phyloP scores from a whole-genome alignment of 148 eudicot genomes.

The Gaultheria prostrata region DNA sequence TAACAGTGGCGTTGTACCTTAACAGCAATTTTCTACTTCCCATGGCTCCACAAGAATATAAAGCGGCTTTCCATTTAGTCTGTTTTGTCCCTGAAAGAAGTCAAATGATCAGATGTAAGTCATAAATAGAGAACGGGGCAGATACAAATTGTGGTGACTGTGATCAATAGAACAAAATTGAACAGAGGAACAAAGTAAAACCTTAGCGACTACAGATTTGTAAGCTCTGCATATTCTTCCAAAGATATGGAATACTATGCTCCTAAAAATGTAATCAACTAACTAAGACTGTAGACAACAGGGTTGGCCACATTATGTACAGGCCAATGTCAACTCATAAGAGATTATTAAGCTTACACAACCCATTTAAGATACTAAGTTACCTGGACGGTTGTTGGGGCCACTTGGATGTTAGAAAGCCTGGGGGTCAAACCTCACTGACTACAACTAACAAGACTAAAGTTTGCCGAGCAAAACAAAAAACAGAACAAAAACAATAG shows the following conservation, averaged over 20 bases:
- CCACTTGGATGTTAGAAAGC: too few species aligned
- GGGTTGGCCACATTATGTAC: not conserved
- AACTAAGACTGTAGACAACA: not conserved
- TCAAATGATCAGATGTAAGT: not conserved
- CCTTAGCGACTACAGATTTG: not conserved
- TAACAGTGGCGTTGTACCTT: conserved; percentile 8
- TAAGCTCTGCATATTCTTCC: not conserved
- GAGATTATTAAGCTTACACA: not conserved
- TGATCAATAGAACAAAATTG: not conserved
- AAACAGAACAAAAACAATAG: not conserved
- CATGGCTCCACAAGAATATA: conserved; percentile 77
- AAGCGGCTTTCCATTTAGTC: conserved; percentile 55
- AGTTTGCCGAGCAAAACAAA: too few species aligned
- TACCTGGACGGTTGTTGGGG: not conserved
- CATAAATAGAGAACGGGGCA: not conserved
- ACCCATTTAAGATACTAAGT: not conserved
- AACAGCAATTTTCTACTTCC: conserved; percentile 30
- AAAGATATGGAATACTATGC: not conserved
- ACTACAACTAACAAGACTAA: too few species aligned
- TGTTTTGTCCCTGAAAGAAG: conserved; percentile 45
- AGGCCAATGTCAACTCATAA: not conserved
- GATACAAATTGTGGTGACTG: not conserved
- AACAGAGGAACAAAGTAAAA: not conserved
- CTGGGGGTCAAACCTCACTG: too few species aligned
- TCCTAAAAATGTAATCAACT: not conserved